Conservation (phyloP, 1,284 basidiomycete species). For the Trametes hirsuta region DNA sequence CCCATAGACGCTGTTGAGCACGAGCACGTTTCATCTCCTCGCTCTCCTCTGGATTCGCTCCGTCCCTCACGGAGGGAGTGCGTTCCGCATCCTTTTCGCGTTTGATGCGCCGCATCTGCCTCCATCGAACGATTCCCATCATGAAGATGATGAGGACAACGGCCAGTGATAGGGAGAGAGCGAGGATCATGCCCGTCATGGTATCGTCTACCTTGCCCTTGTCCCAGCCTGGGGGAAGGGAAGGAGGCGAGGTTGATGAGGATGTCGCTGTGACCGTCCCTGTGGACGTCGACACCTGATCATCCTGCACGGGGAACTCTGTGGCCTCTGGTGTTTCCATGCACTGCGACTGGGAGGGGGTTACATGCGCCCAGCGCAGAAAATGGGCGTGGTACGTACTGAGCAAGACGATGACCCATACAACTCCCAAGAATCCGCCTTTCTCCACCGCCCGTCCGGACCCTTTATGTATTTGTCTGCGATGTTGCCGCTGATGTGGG, state of each 20-base stretch:
- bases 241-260: conserved; percentile 32
- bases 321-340: conserved; percentile 20
- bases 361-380: conserved; percentile 8
- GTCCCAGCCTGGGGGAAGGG: conserved; percentile 63
- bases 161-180: conserved; percentile 57
- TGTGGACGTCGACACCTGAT: conserved; percentile 15
- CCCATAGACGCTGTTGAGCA: conserved; percentile 60
- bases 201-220: conserved; percentile 24
- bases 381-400: conserved; percentile 29
- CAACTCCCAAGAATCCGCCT: conserved; percentile 56
- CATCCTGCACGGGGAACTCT: conserved; percentile 21
- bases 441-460: conserved; percentile 65
- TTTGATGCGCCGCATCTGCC: conserved; percentile 38
- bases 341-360: conserved; percentile 9
- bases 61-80: conserved; percentile 40
- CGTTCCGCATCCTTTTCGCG: conserved; percentile 39
- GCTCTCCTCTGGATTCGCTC: conserved; percentile 36
- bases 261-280: conserved; percentile 7
- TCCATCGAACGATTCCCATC: conserved; percentile 53
- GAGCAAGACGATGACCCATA: conserved; percentile 63
- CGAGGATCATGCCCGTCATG: conserved; percentile 47
- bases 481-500: conserved; percentile 31
- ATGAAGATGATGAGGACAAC: conserved; percentile 54
- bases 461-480: conserved; percentile 61
- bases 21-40: conserved; percentile 47